Conservation (phyloP, 1,284 basidiomycete genomes). For the Cutaneotrichosporon daszewskae region DNA sequence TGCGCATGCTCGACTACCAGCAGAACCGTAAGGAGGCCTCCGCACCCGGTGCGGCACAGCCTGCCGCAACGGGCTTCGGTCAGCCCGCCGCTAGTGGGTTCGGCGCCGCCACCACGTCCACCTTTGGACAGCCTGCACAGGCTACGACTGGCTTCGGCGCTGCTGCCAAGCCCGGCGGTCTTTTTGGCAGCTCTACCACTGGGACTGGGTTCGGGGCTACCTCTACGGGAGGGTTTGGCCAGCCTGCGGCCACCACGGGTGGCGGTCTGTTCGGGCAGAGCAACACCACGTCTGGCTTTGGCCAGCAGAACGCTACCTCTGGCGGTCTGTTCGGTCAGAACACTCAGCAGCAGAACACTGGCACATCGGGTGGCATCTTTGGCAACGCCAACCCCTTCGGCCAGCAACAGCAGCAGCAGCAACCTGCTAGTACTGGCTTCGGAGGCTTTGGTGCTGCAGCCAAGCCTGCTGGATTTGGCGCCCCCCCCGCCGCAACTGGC, state of each 20-base stretch:
- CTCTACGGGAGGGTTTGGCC: constrained; percentile 27
- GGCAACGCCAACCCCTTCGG: constrained; percentile 34
- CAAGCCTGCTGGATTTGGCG: constrained; percentile 42
- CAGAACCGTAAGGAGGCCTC: constrained; percentile 54
- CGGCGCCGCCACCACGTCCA: constrained; percentile 39
- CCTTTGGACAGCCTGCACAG: constrained; percentile 12
- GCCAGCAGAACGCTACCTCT: constrained; percentile 32
- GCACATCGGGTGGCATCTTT: constrained; percentile 28
- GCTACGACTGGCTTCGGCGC: constrained; percentile 27
- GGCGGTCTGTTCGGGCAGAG: constrained; percentile 37
- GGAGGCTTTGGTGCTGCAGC: too few species aligned
- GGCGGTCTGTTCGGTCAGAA: constrained; percentile 40
- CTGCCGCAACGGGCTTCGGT: constrained; percentile 38
- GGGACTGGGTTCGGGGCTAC: constrained; percentile 29
- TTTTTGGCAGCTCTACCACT: constrained; percentile 40
- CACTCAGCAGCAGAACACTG: constrained; percentile 27
- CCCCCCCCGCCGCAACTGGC: constrained; percentile 43
- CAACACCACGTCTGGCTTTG: constrained; percentile 29
- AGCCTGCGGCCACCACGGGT: constrained; percentile 32
- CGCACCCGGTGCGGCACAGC: constrained; percentile 6
- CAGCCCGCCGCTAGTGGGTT: constrained; percentile 51
- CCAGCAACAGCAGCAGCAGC: constrained; percentile 24
- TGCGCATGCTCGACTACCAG: constrained; percentile 52
- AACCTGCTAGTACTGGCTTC: constrained; percentile 42
- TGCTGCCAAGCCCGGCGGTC: constrained; percentile 39